Evolutionary conservation across 768 basidiomycete species (phyloP).

Genomic region (Hericium alpestre): DNA sequence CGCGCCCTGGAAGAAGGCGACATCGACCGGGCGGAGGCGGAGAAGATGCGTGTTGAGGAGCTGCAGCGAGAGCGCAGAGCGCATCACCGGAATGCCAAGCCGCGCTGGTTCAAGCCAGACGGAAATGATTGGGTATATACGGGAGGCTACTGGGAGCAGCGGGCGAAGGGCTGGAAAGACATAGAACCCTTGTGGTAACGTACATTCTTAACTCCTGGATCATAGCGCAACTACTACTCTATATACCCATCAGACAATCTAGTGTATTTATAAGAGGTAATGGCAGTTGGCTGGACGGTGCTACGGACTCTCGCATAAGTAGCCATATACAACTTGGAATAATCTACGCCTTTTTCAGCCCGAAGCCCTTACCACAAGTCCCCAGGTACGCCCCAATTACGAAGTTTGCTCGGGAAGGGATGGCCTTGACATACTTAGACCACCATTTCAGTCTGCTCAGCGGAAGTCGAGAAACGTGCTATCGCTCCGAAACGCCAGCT

Average conservation of each 20-base stretch:
- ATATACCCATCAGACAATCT: not conserved
- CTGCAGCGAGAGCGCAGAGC: constrained; percentile 64
- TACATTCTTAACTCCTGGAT: not conserved
- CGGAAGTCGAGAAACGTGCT: too few relatives aligned
- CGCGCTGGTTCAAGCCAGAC: constrained; percentile 67
- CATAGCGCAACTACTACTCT: not conserved
- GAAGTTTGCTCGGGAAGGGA: too few relatives aligned
- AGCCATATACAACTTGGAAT: too few relatives aligned
- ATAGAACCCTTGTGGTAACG: constrained; percentile 55
- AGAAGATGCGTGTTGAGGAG: constrained; percentile 67
- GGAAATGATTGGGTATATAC: constrained; percentile 65
- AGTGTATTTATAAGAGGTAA: not conserved
- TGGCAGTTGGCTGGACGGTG: not conserved
- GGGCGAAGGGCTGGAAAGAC: constrained; percentile 53
- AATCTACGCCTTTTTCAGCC: too few relatives aligned
- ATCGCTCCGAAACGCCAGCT: not conserved
- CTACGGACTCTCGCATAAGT: too few relatives aligned
- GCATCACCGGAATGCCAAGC: constrained; percentile 44
- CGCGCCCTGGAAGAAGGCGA: constrained; percentile 73
- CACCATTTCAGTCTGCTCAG: too few relatives aligned
- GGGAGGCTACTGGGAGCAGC: constrained; percentile 79
- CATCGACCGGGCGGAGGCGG: constrained; percentile 56
- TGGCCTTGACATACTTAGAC: too few relatives aligned
- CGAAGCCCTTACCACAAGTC: too few relatives aligned
- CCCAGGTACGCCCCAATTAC: too few relatives aligned